Base-by-base conservation (phyloP, 164 flowering plant species). In the Annona cherimola region DNA sequence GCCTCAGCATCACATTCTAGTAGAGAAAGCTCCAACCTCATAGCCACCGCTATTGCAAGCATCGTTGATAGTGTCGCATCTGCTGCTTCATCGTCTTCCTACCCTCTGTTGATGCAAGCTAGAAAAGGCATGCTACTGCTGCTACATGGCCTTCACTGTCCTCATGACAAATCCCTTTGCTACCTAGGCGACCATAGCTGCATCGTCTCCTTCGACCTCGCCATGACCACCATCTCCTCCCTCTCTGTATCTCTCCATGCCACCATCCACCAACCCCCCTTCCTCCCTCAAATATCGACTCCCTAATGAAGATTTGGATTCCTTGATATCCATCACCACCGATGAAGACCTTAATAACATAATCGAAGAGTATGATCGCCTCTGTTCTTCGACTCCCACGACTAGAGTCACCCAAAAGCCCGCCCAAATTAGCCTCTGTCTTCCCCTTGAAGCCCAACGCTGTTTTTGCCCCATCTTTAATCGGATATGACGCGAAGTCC, bases 281-380 rank as follows among this genome's bases (percentile, higher is more conserved):
- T 94, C 92, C 69, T 75, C 84, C 4, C 78, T 94, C 67, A 90
- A 90, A 74, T 92, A 94, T 76, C 97, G 89, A 82, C 89, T 94
- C 5, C 98, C 98, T 6, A 83, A 79, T 80, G 97, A 92, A 66
- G 98, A 94, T 75, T 81, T 94, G 0, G 98, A 94, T 66, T 90
- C 96, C 1, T 79, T 94, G 12, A 89, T 94, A 76, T 86, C 98
- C 12, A 90, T 94, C 67, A 81, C 97, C 50, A 88, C 91, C 66
- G 97, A 92, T 57, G 97, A 94, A 59, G 98, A 94, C 75, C 84
- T 94, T 2, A 95, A 94, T 42, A 94, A 94, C 86, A 92, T 94
- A 97, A 81, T 94, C 75, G 97, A 94, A 12, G 98, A 94, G 76
- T 90, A 90, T 76, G 98, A 94, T 67, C 91, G 98, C 3, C n/a